Conservation (phyloP, 257 asterid species). For the Oldenlandia corymbosa region DNA sequence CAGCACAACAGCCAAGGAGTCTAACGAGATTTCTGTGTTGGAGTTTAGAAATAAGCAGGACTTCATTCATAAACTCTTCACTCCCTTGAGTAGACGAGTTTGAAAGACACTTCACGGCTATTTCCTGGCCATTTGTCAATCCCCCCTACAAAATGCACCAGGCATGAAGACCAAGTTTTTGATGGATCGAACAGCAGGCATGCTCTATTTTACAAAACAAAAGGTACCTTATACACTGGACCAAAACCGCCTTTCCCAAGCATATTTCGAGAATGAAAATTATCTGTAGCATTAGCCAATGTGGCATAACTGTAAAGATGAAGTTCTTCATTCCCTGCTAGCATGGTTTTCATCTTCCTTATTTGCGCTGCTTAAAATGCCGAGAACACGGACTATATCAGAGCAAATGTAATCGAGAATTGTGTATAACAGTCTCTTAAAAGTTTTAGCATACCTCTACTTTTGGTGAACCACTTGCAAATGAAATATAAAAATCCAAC, state of each 20-base stretch:
- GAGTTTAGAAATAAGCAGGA: conserved; percentile 37
- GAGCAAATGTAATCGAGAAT: too few relatives aligned
- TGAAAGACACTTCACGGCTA: conserved; percentile 24
- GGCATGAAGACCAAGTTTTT: too few relatives aligned
- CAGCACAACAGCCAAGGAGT: conserved; percentile 44
- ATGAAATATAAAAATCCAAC: conserved; percentile 15
- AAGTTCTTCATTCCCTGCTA: neutral
- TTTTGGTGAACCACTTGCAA: conserved; percentile 33
- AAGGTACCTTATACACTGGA: conserved; percentile 49
- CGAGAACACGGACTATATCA: too few relatives aligned
- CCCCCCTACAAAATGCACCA: conserved; percentile 3
- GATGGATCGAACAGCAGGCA: too few relatives aligned
- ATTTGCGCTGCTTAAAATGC: too few relatives aligned
- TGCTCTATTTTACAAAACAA: neutral
- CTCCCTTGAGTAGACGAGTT: conserved; percentile 45
- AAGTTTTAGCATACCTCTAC: conserved; percentile 44
- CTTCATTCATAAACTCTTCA: conserved; percentile 50
- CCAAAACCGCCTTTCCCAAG: conserved; percentile 70
- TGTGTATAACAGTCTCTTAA: too few relatives aligned
- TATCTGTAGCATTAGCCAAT: conserved; percentile 37
- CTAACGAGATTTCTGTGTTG: conserved; percentile 54
- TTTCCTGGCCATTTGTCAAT: conserved; percentile 14
- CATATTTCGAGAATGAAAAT: conserved; percentile 31
- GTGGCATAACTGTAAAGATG: conserved; percentile 18
- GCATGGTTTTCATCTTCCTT: neutral